These are phyloP conservation scores for Mycena rebaudengoi DNA, from an alignment of 768 basidiomycete species.

Conservation along the genomic window DNA sequence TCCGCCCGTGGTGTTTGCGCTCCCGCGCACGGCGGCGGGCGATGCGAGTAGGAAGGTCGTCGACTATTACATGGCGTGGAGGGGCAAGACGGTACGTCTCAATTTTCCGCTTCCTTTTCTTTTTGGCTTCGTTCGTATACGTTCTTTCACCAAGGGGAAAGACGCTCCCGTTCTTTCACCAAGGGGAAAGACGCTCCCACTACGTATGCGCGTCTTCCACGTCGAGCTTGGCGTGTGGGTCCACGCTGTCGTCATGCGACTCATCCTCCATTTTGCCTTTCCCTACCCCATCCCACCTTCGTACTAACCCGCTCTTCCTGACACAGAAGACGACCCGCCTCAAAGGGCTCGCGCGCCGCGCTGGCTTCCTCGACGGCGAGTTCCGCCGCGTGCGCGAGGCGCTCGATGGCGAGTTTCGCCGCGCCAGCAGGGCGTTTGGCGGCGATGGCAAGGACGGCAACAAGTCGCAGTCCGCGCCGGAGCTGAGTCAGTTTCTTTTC, in stretches of 20 bases:
- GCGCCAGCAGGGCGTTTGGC: conserved; percentile 24
- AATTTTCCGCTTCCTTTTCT: background rate
- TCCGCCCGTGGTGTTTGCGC: conserved; percentile 55
- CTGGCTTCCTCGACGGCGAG: conserved; percentile 49
- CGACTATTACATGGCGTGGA: conserved; percentile 63
- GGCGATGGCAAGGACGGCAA: background rate
- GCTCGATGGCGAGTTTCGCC: conserved; percentile 53
- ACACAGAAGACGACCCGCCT: conserved; percentile 17
- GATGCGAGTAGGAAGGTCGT: conserved; percentile 50
- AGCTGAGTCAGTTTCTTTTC: background rate
- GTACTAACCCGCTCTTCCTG: background rate
- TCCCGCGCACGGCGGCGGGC: conserved; percentile 40
- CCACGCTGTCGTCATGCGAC: background rate
- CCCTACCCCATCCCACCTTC: background rate
- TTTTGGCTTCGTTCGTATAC: background rate
- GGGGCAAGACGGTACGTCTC: conserved; percentile 47
- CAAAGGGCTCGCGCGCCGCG: conserved; percentile 40
- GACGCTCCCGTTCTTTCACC: background rate
- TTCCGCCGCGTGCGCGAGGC: conserved; percentile 50
- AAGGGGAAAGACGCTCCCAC: background rate
- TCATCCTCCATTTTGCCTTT: background rate
- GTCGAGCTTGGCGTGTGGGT: background rate
- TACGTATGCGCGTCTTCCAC: background rate
- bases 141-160: background rate
- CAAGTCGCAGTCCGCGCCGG: background rate